Percentiles rank a stretch among this genome's conserved stretches.
Evolutionary conservation across 441 rosid species (phyloP).

Genomic region (Pelargonium citronellum): DNA sequence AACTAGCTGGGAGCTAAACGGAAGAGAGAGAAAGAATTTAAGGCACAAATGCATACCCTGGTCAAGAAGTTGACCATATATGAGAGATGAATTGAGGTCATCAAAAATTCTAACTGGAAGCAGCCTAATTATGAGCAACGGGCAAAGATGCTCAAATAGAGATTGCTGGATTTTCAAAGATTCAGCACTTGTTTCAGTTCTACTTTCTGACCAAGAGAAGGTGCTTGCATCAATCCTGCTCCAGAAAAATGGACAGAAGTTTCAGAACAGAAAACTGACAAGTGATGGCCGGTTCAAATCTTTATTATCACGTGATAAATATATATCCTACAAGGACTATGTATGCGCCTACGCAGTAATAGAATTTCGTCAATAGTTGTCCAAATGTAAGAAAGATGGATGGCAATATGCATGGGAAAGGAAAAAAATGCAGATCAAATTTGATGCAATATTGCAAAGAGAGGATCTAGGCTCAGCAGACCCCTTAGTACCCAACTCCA

Average conservation of each 20-base stretch:
- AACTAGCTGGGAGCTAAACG: neutral
- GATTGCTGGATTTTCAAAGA: constrained; percentile 36
- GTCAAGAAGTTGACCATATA: constrained; percentile 53
- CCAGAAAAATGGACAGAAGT: constrained; percentile 9
- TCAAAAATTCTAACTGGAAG: constrained; percentile 82
- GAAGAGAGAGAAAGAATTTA: constrained; percentile 11
- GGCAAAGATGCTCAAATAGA: constrained; percentile 79
- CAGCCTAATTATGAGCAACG: constrained; percentile 69
- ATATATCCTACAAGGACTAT: neutral
- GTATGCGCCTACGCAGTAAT: neutral
- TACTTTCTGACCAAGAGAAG: constrained; percentile 32
- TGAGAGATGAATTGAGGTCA: constrained; percentile 39
- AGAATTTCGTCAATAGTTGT: neutral
- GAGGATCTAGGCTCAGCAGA: neutral
- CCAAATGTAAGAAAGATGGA: constrained; percentile 1
- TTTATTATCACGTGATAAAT: neutral
- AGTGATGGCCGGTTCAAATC: neutral
- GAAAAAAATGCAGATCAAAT: neutral
- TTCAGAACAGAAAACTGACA: constrained; percentile 13
- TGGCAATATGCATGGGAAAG: neutral
- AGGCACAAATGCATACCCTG: constrained; percentile 36
- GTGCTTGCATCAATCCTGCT: constrained; percentile 37
- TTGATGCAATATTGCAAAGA: neutral
- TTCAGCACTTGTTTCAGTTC: constrained; percentile 32
- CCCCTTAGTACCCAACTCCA: neutral